Conservation (phyloP, 768 basidiomycete species). For the Boletus fagicola region DNA sequence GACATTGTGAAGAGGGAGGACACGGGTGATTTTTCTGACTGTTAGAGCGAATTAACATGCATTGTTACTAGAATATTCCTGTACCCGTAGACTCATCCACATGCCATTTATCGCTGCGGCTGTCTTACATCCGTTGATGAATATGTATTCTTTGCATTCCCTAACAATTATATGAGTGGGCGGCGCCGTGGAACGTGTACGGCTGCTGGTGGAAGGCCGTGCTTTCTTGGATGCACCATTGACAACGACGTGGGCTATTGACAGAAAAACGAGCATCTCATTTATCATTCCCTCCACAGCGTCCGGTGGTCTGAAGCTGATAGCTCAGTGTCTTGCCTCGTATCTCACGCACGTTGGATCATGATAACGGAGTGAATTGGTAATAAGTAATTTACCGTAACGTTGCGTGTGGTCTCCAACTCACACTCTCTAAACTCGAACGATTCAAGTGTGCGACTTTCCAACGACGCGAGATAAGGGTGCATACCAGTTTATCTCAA, state of each 20-base stretch:
- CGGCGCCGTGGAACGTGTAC: background rate
- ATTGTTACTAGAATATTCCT: background rate
- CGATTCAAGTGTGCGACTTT: background rate
- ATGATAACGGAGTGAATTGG: background rate
- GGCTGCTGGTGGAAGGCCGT: background rate
- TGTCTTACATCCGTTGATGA: background rate
- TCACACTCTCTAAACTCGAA: background rate
- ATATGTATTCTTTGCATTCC: background rate
- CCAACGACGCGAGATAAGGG: background rate
- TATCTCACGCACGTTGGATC: background rate
- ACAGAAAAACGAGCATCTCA: background rate
- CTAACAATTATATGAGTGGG: too few relatives aligned
- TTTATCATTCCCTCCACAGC: background rate
- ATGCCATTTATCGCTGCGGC: background rate
- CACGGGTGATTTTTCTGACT: background rate
- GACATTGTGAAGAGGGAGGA: slow-evolving; percentile 10
- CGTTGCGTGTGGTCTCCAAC: background rate
- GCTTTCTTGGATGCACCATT: background rate
- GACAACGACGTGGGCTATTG: background rate
- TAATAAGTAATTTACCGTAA: too few relatives aligned
- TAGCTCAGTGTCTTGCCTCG: background rate
- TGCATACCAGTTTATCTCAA: background rate
- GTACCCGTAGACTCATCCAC: too few relatives aligned
- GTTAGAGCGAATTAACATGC: background rate
- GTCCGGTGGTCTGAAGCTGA: background rate